Evolutionary conservation across 1,139 yeast species (phyloP).

Genomic region (Tardiomyces depauwii): DNA sequence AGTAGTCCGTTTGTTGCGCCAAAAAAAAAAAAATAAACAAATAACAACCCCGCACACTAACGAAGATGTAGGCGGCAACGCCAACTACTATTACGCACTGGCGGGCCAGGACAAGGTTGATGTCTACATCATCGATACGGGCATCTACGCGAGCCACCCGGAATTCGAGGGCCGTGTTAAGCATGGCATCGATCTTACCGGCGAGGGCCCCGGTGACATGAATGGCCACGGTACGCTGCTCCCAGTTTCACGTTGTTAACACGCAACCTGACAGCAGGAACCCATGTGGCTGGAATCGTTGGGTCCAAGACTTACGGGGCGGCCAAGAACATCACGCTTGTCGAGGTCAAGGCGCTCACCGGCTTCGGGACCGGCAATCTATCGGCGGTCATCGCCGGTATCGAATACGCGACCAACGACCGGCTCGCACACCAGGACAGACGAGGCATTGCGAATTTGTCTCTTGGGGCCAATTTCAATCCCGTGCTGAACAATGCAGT

Average conservation of each 20-base stretch:
- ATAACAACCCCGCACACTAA: not conserved
- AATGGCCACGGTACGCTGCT: slow-evolving; percentile 45
- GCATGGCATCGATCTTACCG: slow-evolving; percentile 76
- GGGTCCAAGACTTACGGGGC: slow-evolving; percentile 76
- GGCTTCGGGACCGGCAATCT: slow-evolving; percentile 50
- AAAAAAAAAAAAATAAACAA: not conserved
- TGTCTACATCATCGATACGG: slow-evolving; percentile 86
- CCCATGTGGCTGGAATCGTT: slow-evolving; percentile 84
- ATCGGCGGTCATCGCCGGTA: slow-evolving; percentile 57
- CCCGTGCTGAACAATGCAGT: slow-evolving; percentile 62
- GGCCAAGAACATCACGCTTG: slow-evolving; percentile 51
- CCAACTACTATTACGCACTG: slow-evolving; percentile 27
- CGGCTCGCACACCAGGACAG: slow-evolving; percentile 28
- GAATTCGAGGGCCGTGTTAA: slow-evolving; percentile 87
- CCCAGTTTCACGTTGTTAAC: too few species aligned
- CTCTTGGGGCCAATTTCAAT: slow-evolving; percentile 66
- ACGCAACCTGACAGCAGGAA: slow-evolving; percentile 29
- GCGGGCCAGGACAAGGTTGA: slow-evolving; percentile 39
- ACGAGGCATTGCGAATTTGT: slow-evolving; percentile 86
- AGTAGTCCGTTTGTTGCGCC: too few species aligned
- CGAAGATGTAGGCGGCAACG: slow-evolving; percentile 16
- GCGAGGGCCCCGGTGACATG: slow-evolving; percentile 50
- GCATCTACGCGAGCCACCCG: slow-evolving; percentile 67
- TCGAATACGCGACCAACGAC: slow-evolving; percentile 69
- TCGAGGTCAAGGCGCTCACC: slow-evolving; percentile 69